Evolutionary conservation across 768 basidiomycete genomes (phyloP), one percentile per base, ranked within the genome.

Genomic region (Boletus huronensis): DNA sequence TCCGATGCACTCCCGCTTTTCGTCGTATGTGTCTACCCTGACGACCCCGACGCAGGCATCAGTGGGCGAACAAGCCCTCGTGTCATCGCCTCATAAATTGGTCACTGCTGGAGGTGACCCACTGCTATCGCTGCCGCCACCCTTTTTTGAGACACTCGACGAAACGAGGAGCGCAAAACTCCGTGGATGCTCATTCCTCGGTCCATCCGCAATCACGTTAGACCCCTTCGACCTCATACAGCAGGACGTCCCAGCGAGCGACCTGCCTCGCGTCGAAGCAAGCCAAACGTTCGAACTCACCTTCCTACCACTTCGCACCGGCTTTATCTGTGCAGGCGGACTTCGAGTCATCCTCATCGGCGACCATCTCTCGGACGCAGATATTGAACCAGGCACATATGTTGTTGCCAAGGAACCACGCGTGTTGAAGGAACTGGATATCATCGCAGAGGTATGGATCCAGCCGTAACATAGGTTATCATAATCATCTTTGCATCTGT

Each of bases 361-460:
- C 32, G 87, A 90, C 63, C 72, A 74, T 48, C 59, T 78, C 52
- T 64, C 75, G 21, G 75, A 77, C 16, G 59, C 72, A 28, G 74
- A 76, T 25, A 59, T 53, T 19, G 65, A 67, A n/a, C 57, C 40
- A 7, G 63, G 32, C 7, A 52, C 40, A 53, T 34, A 64, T 64
- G 31, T 58, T 54, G 63, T 69, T 54, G 49, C 61, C 28, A 73
- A 56, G 50, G 75, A 74, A 52, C 75, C 74, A n/a, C 75, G 75
- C 50, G 77, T 73, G 29, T 66, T 91, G 64, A 85, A 82, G 62
- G 88, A 90, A 70, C 84, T 87, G 77, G 85, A 84, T 57, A 76
- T 85, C 7, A 71, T 92, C 41, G 82, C 78, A 10, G 90, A 92
- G 68, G 68, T 88, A 31, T 88, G 85, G 87, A 81, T 90, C 43